These are phyloP conservation scores for Xylaria grammica DNA, from an alignment of 495 filamentous ascomycete species.

Conservation along the genomic window DNA sequence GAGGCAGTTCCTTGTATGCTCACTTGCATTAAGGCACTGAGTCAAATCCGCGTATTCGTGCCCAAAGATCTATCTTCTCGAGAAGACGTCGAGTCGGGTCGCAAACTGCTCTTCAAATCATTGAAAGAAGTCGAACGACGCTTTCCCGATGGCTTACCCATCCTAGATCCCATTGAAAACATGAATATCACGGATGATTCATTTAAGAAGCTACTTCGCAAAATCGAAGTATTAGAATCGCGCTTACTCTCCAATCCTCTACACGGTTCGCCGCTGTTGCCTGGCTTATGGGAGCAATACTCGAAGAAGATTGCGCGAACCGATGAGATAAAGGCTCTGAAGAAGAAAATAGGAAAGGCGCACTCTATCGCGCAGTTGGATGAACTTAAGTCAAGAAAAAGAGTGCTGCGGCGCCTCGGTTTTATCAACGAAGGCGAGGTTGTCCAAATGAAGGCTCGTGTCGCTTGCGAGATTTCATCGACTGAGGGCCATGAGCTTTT, in stretches of 20 bases:
- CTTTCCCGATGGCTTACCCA: constrained; percentile 90
- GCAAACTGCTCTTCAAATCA: constrained; percentile 55
- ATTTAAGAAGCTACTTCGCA: constrained; percentile 91
- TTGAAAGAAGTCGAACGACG: constrained; percentile 78
- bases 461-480: constrained; percentile 93
- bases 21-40: constrained; percentile 79
- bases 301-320: constrained; percentile 74
- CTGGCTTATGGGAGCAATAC: constrained; percentile 83
- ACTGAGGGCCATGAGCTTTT: constrained; percentile 87
- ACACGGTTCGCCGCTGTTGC: constrained; percentile 82
- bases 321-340: constrained; percentile 80
- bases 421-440: constrained; percentile 96
- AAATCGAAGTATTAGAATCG: constrained; percentile 97
- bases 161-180: constrained; percentile 90
- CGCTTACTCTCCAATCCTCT: constrained; percentile 85
- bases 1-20: constrained; percentile 86
- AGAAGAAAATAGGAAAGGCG: constrained; percentile 83
- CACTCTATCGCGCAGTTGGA: constrained; percentile 89
- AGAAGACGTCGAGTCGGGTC: constrained; percentile 67
- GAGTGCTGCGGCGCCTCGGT: constrained; percentile 91
- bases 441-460: constrained; percentile 91
- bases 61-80: constrained; percentile 70
- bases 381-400: constrained; percentile 93
- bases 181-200: constrained; percentile 91
- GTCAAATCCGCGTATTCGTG: constrained; percentile 77